Evolutionary conservation across 2,329 filamentous ascomycete species (phyloP), one percentile per base, ranked within the genome.

Genomic region (Leptographium lundbergii): DNA sequence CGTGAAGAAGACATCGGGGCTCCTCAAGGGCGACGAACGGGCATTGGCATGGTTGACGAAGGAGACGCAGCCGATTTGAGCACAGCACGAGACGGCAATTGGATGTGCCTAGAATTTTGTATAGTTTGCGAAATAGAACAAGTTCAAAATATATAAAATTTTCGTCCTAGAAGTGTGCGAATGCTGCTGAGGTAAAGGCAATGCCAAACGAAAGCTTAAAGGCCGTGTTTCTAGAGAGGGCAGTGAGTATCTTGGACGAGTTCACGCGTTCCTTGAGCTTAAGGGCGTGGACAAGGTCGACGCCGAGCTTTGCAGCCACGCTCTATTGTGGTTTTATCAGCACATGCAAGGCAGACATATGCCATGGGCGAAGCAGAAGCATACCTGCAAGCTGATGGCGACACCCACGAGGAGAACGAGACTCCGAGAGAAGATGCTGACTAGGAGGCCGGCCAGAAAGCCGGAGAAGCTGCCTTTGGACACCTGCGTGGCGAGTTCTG

Each of bases 1-100:
- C 19, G 81, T 84, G 70, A 81, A 87, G 61, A 96, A 94, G 78
- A 96, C 90, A 4, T 84, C 83, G 69, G 77, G 75, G 22, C 91
- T 82, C 72, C 92, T 99, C 66, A 76, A 86, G 63, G 76, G 82
- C 2, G 90, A 95, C 68, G 74, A 83, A 55, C 69, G 87, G 65
- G 88, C 89, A 1, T 74, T 82, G 71, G 81, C 80, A 59, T 99
- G 92, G 92, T 76, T 99, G 66, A 81, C 89, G 74, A 82, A 89
- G 67, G 94, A 99, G 75, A 95, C 89, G n/a, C 78, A 81, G 67
- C 81, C 84, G 6, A 80, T 85, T 63, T 80, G 51, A 54, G 48
- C 25, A 25, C n/a, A 17, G 24, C 7, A 11, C 13, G 25, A 25
- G 45, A 48, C 24, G 14, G 6, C 22, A 19, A 4, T n/a, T 29